Evolutionary conservation across 2,329 filamentous ascomycete species (phyloP).

Genomic region (Myriangium duriaei): DNA sequence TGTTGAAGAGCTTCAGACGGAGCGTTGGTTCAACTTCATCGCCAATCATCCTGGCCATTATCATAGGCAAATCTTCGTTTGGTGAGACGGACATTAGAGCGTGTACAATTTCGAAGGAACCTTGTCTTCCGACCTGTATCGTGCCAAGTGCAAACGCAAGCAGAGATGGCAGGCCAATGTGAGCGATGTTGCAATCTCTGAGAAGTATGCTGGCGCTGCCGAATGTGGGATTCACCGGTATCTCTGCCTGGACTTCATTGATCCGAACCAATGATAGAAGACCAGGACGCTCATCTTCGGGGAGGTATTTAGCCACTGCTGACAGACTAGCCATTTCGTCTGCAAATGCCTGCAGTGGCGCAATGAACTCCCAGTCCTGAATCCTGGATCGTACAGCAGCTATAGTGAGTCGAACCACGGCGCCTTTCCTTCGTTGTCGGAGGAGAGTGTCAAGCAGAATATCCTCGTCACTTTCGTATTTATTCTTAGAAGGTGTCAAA

Average conservation of each 20-base stretch:
- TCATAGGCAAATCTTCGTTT: conserved; percentile 44
- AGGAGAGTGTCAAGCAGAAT: conserved; percentile 89
- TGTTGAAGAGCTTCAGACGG: conserved; percentile 74
- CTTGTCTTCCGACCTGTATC: conserved; percentile 51
- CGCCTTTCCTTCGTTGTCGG: conserved; percentile 73
- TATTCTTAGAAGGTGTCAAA: conserved; percentile 82
- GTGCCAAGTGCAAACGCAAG: conserved; percentile 62
- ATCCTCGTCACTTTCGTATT: conserved; percentile 80
- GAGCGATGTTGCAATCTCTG: conserved; percentile 55
- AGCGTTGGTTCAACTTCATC: conserved; percentile 88
- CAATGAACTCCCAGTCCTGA: conserved; percentile 50
- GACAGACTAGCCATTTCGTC: conserved; percentile 73
- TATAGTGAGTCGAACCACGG: conserved; percentile 60
- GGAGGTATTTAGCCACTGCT: conserved; percentile 84
- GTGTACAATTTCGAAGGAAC: conserved; percentile 58
- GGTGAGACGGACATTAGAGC: conserved; percentile 37
- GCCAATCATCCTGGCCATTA: conserved; percentile 83
- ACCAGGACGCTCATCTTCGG: conserved; percentile 87
- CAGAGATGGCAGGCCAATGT: conserved; percentile 75
- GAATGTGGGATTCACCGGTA: conserved; percentile 56
- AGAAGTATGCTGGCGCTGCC: conserved; percentile 49
- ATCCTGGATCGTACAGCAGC: conserved; percentile 52
- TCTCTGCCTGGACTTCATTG: conserved; percentile 46
- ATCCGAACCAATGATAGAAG: conserved; percentile 62
- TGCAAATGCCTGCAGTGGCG: conserved; percentile 55